Conservation (phyloP, 2,329 filamentous ascomycete genomes). For the Cercospora sesami region DNA sequence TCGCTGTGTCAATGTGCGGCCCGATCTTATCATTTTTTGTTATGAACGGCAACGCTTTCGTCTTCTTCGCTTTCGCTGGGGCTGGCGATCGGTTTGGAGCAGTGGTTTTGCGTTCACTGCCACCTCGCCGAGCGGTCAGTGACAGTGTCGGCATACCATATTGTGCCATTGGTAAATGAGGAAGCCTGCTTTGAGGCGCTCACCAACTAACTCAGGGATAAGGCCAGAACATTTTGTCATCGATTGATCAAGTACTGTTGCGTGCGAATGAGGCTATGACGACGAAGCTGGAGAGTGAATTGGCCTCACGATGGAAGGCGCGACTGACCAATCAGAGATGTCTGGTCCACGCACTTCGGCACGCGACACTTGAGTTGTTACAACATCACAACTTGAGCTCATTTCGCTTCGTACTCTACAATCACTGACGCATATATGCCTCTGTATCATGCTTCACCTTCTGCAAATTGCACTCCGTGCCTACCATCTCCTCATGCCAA, state of each 20-base stretch:
- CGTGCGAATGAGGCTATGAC: background rate
- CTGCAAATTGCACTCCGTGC: background rate
- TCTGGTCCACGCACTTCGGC: background rate
- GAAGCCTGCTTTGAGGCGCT: conserved; percentile 7
- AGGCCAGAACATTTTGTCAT: conserved; percentile 50
- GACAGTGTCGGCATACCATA: conserved; percentile 13
- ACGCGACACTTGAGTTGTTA: background rate
- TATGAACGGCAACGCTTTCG: conserved; percentile 15
- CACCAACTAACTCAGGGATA: conserved; percentile 45
- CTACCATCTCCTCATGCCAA: conserved; percentile 2
- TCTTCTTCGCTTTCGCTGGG: conserved; percentile 21
- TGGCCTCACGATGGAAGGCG: background rate
- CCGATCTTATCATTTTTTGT: background rate
- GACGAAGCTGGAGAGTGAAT: background rate
- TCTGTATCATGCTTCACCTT: background rate
- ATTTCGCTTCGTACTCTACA: background rate
- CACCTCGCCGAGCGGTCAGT: background rate
- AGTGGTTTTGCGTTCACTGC: conserved; percentile 4
- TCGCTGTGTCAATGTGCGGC: background rate
- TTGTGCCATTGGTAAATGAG: conserved; percentile 17
- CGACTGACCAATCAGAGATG: background rate
- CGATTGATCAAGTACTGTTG: background rate
- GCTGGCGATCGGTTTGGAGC: background rate
- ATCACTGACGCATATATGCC: background rate
- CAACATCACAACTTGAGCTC: background rate